phyloP scores from a whole-genome alignment of 2,329 filamentous ascomycete species.

The Aspergillus luchuensis region DNA sequence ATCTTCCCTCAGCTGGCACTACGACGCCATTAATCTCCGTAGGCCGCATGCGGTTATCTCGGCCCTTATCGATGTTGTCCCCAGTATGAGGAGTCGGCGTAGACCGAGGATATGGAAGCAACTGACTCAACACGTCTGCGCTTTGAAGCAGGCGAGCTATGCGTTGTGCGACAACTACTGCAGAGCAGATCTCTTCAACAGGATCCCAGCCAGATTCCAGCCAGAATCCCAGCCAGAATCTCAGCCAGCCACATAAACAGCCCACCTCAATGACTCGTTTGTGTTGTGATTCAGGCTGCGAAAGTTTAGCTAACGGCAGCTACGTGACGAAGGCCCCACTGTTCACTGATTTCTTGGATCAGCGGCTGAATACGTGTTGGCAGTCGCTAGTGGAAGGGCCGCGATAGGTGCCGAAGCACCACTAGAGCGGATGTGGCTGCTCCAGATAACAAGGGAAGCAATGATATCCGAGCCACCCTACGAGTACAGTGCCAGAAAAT shows the following conservation, averaged over 20 bases:
- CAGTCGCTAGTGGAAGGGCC: neutral
- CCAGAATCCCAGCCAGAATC: neutral
- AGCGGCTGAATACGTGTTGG: neutral
- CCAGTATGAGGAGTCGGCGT: too few relatives aligned
- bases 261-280: neutral
- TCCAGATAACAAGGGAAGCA: neutral
- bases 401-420: neutral
- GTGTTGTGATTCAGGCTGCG: neutral
- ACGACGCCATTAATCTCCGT: too few relatives aligned
- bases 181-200: neutral
- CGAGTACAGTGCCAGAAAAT: neutral
- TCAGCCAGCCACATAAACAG: neutral
- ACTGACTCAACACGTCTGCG: too few relatives aligned
- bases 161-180: too few relatives aligned
- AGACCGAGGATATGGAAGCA: too few relatives aligned
- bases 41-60: too few relatives aligned
- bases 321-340: neutral
- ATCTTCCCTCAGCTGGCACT: too few relatives aligned
- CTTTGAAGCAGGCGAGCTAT: too few relatives aligned
- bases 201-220: neutral
- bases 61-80: too few relatives aligned
- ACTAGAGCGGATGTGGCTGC: neutral
- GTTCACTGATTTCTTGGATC: neutral
- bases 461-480: neutral
- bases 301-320: neutral